phyloP scores from a whole-genome alignment of 257 asterid species.

The Solanum dulcamara region DNA sequence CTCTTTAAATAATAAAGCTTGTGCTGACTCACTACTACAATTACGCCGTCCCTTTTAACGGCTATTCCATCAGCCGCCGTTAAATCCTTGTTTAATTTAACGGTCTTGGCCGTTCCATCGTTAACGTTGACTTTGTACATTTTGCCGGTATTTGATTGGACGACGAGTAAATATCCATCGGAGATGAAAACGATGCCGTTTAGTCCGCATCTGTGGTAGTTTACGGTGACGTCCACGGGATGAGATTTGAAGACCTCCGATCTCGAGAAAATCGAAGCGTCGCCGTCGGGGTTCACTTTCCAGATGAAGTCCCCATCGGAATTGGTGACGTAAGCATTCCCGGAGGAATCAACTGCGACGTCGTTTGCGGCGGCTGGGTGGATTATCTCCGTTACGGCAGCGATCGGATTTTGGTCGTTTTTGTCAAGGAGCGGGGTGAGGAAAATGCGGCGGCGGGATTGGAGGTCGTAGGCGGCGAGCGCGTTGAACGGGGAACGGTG shows the following conservation, averaged over 20 bases:
- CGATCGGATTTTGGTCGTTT: neutral
- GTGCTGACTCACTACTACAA: conserved; percentile 48
- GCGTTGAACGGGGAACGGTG: conserved; percentile 49
- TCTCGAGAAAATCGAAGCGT: conserved; percentile 37
- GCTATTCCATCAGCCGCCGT: conserved; percentile 63
- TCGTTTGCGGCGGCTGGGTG: conserved; percentile 30
- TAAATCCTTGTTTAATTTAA: conserved; percentile 35
- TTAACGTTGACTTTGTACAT: conserved; percentile 54
- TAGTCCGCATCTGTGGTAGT: conserved; percentile 28
- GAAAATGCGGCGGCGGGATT: conserved; percentile 35
- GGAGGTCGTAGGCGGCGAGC: conserved; percentile 47
- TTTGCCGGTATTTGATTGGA: conserved; percentile 70
- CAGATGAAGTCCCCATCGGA: conserved; percentile 47
- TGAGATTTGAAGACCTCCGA: conserved; percentile 33
- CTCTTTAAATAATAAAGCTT: conserved; percentile 51
- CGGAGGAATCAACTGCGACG: conserved; percentile 58
- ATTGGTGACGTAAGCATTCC: conserved; percentile 63
- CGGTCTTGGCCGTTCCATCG: conserved; percentile 52
- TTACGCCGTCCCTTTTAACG: conserved; percentile 58
- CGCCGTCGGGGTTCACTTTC: conserved; percentile 50
- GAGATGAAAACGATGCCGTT: conserved; percentile 57
- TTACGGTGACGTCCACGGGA: conserved; percentile 16
- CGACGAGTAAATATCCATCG: conserved; percentile 51
- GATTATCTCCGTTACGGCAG: conserved; percentile 7
- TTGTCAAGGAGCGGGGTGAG: conserved; percentile 29